Evolutionary conservation across 805 yeast genomes (phyloP), one percentile per base, ranked within the genome.

Genomic region (Spathaspora arborariae): DNA sequence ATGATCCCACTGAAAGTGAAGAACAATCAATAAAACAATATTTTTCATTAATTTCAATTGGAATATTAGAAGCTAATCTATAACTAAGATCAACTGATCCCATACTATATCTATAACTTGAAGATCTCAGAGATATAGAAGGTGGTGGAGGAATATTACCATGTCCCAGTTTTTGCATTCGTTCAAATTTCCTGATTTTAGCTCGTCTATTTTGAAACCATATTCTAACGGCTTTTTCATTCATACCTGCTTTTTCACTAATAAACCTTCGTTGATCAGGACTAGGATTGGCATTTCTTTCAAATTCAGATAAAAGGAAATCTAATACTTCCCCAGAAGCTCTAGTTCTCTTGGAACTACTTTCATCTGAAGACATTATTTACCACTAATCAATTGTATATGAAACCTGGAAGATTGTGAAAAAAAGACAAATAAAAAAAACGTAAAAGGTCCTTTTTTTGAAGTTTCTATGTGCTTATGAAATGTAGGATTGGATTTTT

Each of bases 161-260:
- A 19, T n/a, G n/a, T 6, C 34, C 44, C 20, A 21, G 37, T 16
- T 55, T 48, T 58, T 62, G 67, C 62, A 75, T 65, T 47, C 82
- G 75, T 55, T 82, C 86, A 56, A 78, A 64, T 63, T 85, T 85
- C 57, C 90, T 74, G 39, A 81, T 75, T 60, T 86, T 87, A 18
- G 94, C 94, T 51, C 97, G 70, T 56, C 91, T 72, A 61, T 89
- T 89, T 63, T 90, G 97, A 58, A 88, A 90, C 97, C 97, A 90
- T 38, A 90, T 90, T 46, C 96, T 75, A 2, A 90, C 96, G 11
- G 91, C 88, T 51, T 94, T 78, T 56, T 90, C 96, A 11, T 90
- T 80, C 87, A 89, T 84, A 16, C 84, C 86, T 1, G 95, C 86
- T 50, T 75, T 75, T 2, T 76, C 80, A 35, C 94, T 81, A 34